Percentiles rank a stretch among this genome's conserved stretches.
Evolutionary conservation across 2,329 filamentous ascomycete genomes (phyloP).

Genomic region (Trichoderma atroviride): DNA sequence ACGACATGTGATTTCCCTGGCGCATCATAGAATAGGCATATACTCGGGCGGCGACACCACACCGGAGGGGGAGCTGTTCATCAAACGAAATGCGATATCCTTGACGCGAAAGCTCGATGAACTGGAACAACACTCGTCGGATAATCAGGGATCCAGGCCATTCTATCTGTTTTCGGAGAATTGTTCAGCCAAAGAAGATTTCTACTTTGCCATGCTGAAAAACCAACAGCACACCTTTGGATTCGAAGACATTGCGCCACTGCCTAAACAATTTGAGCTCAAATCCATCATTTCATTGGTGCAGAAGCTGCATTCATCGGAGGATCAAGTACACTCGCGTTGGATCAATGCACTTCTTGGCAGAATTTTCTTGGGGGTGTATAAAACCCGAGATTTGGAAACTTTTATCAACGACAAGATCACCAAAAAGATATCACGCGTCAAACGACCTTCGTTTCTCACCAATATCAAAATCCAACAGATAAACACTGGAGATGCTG

Average conservation of each 20-base stretch:
- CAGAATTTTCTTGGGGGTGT: constrained; percentile 82
- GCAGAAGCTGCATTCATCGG: constrained; percentile 85
- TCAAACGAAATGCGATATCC: constrained; percentile 89
- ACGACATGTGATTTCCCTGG: constrained; percentile 89
- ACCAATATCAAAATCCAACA: constrained; percentile 79
- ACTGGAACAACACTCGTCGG: constrained; percentile 56
- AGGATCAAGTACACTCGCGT: constrained; percentile 85
- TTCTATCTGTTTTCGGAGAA: constrained; percentile 96
- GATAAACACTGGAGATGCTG: constrained; percentile 83
- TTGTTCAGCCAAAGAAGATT: constrained; percentile 95
- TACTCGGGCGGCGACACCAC: constrained; percentile 78
- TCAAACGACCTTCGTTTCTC: constrained; percentile 89
- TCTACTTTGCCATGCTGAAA: constrained; percentile 88
- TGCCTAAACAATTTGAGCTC: constrained; percentile 75
- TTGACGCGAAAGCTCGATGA: constrained; percentile 66
- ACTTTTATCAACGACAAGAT: constrained; percentile 81
- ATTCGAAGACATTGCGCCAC: constrained; percentile 57
- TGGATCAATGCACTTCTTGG: constrained; percentile 95
- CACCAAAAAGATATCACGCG: constrained; percentile 92
- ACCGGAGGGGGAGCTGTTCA: constrained; percentile 90
- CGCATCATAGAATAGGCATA: constrained; percentile 82
- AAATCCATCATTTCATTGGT: constrained; percentile 88
- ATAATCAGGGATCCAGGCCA: constrained; percentile 68
- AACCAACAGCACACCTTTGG: constrained; percentile 74
- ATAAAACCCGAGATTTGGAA: constrained; percentile 82